phyloP scores from a whole-genome alignment of 495 filamentous ascomycete genomes.

The Hypoxylon fragiforme region DNA sequence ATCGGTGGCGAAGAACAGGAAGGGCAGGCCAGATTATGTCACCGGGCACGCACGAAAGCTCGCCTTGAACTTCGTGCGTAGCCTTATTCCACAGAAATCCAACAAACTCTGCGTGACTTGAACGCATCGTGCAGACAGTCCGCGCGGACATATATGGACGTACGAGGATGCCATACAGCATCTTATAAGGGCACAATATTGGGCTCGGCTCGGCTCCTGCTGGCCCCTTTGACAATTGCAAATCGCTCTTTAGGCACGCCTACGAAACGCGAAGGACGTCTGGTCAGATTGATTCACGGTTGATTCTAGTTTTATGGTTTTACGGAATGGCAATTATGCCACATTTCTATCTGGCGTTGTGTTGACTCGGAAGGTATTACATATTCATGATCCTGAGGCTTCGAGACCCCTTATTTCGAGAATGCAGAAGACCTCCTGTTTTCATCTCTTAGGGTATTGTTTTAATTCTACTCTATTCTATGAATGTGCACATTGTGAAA shows the following conservation, averaged over 20 bases:
- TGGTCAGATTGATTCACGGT: slow-evolving; percentile 29
- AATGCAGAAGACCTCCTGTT: slow-evolving; percentile 29
- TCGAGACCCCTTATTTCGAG: slow-evolving; percentile 20
- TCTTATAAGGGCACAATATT: slow-evolving; percentile 15
- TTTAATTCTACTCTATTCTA: neutral
- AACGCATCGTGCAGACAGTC: slow-evolving; percentile 19
- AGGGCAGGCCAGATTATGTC: slow-evolving; percentile 38
- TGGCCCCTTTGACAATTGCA: slow-evolving; percentile 11
- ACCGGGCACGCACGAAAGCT: slow-evolving; percentile 43
- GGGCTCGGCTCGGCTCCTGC: slow-evolving; percentile 18
- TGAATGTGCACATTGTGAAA: neutral
- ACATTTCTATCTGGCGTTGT: slow-evolving; percentile 25
- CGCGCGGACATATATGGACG: slow-evolving; percentile 20
- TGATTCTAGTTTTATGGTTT: slow-evolving; percentile 24
- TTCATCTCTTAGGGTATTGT: slow-evolving; percentile 9
- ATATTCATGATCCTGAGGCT: slow-evolving; percentile 20
- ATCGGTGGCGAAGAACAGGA: slow-evolving; percentile 36
- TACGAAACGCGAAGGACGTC: slow-evolving; percentile 23
- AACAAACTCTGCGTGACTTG: slow-evolving; percentile 40
- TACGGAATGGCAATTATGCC: slow-evolving; percentile 43
- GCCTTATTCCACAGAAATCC: slow-evolving; percentile 37
- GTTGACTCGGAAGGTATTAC: slow-evolving; percentile 25
- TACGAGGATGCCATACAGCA: slow-evolving; percentile 22
- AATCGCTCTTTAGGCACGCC: slow-evolving; percentile 32
- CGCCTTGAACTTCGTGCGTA: slow-evolving; percentile 50